These are phyloP conservation scores for Ustilago esculenta DNA, from an alignment of 1,284 basidiomycete species.

Conservation along the genomic window DNA sequence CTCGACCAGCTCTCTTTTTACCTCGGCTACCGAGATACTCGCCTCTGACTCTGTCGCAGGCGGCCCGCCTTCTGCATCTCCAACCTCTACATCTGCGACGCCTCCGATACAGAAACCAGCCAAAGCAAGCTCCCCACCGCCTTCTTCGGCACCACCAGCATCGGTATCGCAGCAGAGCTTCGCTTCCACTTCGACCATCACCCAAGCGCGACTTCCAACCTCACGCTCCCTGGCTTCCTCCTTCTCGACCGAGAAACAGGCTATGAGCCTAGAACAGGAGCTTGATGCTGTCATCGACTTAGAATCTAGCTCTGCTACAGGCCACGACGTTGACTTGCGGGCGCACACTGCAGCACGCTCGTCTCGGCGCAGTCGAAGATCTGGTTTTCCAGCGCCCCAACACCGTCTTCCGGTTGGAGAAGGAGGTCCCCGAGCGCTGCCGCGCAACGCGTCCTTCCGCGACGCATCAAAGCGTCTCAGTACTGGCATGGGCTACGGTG, in stretches of 20 bases:
- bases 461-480: conserved; percentile 30
- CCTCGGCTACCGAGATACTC: conserved; percentile 22
- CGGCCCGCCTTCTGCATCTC: background rate
- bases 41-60: conserved; percentile 2
- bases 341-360: conserved; percentile 13
- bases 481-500: conserved; percentile 25
- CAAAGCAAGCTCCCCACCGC: background rate
- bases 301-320: conserved; percentile 1
- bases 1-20: conserved; percentile 21
- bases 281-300: conserved; percentile 20
- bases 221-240: conserved; percentile 14
- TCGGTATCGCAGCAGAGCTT: conserved; percentile 38
- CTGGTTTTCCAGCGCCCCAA: conserved; percentile 21
- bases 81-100: background rate
- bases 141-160: conserved; percentile 1
- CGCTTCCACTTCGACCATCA: conserved; percentile 36
- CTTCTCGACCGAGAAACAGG: conserved; percentile 22
- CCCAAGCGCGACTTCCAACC: conserved; percentile 20
- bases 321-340: conserved; percentile 2
- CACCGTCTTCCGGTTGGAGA: conserved; percentile 39
- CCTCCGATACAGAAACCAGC: background rate
- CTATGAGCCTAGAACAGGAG: conserved; percentile 43
- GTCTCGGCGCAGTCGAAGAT: conserved; percentile 28
- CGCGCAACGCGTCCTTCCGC: conserved; percentile 39
- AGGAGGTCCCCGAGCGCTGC: conserved; percentile 36